A percentile compares a stretch with the other conserved stretches of the same genome.
Evolutionary conservation across 257 asterid species (phyloP).

Genomic region (Forsythia suspensa): DNA sequence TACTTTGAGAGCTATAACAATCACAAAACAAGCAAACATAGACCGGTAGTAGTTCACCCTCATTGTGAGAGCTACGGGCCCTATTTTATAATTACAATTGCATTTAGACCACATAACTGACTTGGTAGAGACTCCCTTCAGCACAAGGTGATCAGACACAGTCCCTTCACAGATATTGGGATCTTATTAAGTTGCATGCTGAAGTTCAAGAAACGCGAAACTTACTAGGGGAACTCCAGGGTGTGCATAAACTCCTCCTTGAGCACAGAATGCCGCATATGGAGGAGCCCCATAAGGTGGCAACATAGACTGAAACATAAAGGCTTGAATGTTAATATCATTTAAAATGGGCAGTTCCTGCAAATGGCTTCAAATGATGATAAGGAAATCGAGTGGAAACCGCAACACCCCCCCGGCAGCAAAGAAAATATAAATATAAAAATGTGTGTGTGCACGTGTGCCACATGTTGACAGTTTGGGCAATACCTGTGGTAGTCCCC

Average conservation of each 20-base stretch:
- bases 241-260: constrained; percentile 86
- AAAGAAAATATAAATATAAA: neutral
- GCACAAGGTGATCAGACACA: neutral
- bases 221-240: constrained; percentile 89
- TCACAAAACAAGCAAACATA: neutral
- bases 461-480: neutral
- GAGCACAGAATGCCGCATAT: constrained; percentile 82
- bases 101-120: neutral
- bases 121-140: neutral
- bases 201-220: constrained; percentile 7
- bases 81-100: neutral
- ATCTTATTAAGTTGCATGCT: neutral
- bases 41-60: neutral
- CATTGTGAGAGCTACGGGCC: neutral
- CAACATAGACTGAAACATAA: constrained; percentile 68
- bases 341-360: neutral
- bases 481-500: constrained; percentile 92
- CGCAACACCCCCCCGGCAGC: neutral
- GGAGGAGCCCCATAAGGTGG: constrained; percentile 92
- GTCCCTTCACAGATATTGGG: neutral
- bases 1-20: neutral
- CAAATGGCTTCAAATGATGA: neutral
- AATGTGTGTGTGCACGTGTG: neutral
- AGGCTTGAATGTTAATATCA: constrained; percentile 12
- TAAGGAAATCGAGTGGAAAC: neutral